Percentiles rank a stretch among this genome's conserved stretches.
Evolutionary conservation across 371 early-diverging fungal genomes (phyloP).

Genomic region (Dichotomocladium elegans): DNA sequence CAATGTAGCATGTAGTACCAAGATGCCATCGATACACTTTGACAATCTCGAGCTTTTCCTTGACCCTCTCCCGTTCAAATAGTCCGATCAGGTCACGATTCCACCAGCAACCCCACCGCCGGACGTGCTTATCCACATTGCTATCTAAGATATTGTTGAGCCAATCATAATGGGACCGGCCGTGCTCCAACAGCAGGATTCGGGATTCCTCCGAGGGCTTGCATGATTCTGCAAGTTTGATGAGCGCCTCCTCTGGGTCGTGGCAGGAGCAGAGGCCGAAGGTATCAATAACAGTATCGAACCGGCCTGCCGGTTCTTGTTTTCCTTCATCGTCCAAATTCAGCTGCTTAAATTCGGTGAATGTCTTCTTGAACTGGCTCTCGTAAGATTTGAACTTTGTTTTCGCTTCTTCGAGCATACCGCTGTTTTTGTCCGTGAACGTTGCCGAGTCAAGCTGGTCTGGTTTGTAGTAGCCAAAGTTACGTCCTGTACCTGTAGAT

Average conservation of each 20-base stretch:
- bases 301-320: constrained; percentile 4
- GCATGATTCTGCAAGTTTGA: constrained; percentile 60
- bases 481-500: constrained; percentile 72
- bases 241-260: constrained; percentile 65
- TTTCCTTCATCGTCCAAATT: constrained; percentile 24
- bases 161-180: constrained; percentile 61
- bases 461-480: constrained; percentile 56
- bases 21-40: constrained; percentile 67
- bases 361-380: constrained; percentile 30
- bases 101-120: constrained; percentile 87
- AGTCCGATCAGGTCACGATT: constrained; percentile 75
- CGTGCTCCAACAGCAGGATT: constrained; percentile 78
- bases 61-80: constrained; percentile 47
- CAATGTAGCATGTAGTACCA: constrained; percentile 75
- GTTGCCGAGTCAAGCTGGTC: constrained; percentile 39
- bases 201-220: constrained; percentile 50
- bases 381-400: constrained; percentile 35
- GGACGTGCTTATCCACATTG: constrained; percentile 66
- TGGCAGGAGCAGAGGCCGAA: constrained; percentile 77
- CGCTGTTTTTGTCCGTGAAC: constrained; percentile 52
- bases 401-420: constrained; percentile 61
- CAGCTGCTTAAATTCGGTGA: constrained; percentile 23
- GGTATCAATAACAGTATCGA: constrained; percentile 79
- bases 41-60: constrained; percentile 57
- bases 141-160: constrained; percentile 69